Conservation (phyloP, 108 stramenopile genomes). For the Fistulifera pelliculosa region DNA sequence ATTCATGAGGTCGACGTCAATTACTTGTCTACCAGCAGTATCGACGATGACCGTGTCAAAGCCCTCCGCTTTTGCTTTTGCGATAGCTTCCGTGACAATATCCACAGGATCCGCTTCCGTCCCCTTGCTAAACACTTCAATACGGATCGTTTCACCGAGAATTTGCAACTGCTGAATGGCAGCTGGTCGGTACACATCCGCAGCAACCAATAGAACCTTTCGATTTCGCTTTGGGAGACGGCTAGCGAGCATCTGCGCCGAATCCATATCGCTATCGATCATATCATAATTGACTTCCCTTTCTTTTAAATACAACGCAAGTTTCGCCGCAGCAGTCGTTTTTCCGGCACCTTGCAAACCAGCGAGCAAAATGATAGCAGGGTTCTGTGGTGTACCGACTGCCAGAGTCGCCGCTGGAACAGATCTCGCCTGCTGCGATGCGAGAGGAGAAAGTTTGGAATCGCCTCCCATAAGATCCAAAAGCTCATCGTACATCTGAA, state of each 20-base stretch:
- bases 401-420: conserved; percentile 62
- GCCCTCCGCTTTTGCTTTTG: conserved; percentile 68
- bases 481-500: conserved; percentile 87
- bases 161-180: conserved; percentile 90
- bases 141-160: conserved; percentile 72
- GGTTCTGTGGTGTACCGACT: conserved; percentile 31
- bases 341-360: conserved; percentile 97
- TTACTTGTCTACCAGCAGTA: conserved; percentile 95
- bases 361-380: conserved; percentile 85
- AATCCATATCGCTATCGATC: conserved; percentile 28
- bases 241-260: conserved; percentile 27
- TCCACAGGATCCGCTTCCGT: conserved; percentile 83
- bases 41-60: conserved; percentile 93
- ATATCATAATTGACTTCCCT: conserved; percentile 66
- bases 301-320: conserved; percentile 81
- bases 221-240: conserved; percentile 61
- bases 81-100: conserved; percentile 71
- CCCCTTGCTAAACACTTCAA: conserved; percentile 75
- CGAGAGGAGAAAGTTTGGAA: neutral
- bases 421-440: conserved; percentile 12
- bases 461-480: conserved; percentile 40
- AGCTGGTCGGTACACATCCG: conserved; percentile 92
- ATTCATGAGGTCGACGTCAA: conserved; percentile 86
- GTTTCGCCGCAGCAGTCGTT: conserved; percentile 90
- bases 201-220: conserved; percentile 84